Base-by-base conservation (phyloP, 2,329 filamentous ascomycete genomes). In the Trichoderma koningii region DNA sequence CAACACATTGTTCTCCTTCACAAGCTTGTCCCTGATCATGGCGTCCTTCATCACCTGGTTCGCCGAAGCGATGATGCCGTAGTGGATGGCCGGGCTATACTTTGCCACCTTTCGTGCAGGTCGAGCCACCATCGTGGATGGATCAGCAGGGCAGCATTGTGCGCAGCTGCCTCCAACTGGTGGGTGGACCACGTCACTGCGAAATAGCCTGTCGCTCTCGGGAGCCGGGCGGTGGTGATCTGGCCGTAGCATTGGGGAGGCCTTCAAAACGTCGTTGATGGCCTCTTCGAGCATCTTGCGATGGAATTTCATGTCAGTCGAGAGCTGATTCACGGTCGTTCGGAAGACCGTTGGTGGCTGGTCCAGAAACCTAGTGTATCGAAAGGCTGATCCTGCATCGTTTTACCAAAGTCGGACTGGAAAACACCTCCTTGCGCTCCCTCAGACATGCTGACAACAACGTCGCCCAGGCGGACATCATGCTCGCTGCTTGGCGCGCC, bases 401-500 rank as follows among this genome's bases (percentile, higher is more conserved):
- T 51, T 21, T 57, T 34, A 2, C 42, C n/a, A 23, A 47, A 57
- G 6, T 57, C 42, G 3, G 47, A 57, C 5, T 73, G 70, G 0
- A 73, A 55, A 0, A 75, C 72, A 1, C 68, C 67, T 4, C 70
- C 66, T 0, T 66, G 44, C 0, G 66, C 66, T 2, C 63, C 34
- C 0, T n/a, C 3, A 6, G 48, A 47, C 2, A 38, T 21, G 9
- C 55, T 57, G 42, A 57, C 55, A 12, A 57, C 55, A 10, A 57
- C 7, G 12, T 57, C 55, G 14, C 73, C 73, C 0, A 74, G 69
- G 3, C 77, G 73, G 0, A 80, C 73, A 15, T 79, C 76, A 23
- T 75, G 66, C 6, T 71, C 62, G 1, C 1, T 0, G 44, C 66
- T 80, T 66, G 77, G 77, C 0, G 71, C 76, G 2, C 76, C 77